A percentile compares a stretch with the other conserved stretches of the same genome.
These are phyloP conservation scores for Coemansia erecta DNA, from an alignment of 192 early-diverging fungal species.

Conservation along the genomic window DNA sequence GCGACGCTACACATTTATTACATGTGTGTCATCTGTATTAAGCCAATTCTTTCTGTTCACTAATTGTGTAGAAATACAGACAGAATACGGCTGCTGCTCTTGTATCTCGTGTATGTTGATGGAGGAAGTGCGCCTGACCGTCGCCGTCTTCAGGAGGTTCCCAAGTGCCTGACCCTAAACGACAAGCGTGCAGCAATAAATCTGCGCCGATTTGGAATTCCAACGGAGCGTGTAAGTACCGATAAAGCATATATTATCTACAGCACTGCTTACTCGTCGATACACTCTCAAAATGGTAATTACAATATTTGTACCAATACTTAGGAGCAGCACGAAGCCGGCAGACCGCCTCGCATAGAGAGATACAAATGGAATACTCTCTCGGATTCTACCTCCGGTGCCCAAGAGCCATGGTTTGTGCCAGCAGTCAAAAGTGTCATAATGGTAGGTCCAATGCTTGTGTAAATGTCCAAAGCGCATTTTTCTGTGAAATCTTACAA, in stretches of 20 bases:
- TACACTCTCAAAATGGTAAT: neutral
- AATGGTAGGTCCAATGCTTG: neutral
- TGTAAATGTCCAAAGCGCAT: neutral
- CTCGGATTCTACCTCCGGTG: neutral
- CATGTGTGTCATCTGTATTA: neutral
- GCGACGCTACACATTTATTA: neutral
- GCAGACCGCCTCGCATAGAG: neutral
- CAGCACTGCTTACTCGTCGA: neutral
- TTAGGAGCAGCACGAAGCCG: slow-evolving; percentile 11
- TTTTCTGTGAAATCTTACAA: no score
- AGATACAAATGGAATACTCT: slow-evolving; percentile 15
- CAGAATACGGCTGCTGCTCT: slow-evolving; percentile 35
- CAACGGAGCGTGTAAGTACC: slow-evolving; percentile 30
- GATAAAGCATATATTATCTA: neutral
- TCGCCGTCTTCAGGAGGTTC: slow-evolving; percentile 45
- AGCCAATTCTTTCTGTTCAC: neutral
- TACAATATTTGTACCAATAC: neutral
- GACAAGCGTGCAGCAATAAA: slow-evolving; percentile 45
- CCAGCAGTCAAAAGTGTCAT: slow-evolving; percentile 42
- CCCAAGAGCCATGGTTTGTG: slow-evolving; percentile 15
- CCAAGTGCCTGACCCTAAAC: slow-evolving; percentile 33
- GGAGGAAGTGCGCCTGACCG: slow-evolving; percentile 36
- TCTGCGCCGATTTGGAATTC: slow-evolving; percentile 32
- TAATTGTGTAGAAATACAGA: slow-evolving; percentile 28
- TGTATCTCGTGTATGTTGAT: slow-evolving; percentile 39